phyloP scores from a whole-genome alignment of 495 filamentous ascomycete genomes.

The Tricharina praecox region DNA sequence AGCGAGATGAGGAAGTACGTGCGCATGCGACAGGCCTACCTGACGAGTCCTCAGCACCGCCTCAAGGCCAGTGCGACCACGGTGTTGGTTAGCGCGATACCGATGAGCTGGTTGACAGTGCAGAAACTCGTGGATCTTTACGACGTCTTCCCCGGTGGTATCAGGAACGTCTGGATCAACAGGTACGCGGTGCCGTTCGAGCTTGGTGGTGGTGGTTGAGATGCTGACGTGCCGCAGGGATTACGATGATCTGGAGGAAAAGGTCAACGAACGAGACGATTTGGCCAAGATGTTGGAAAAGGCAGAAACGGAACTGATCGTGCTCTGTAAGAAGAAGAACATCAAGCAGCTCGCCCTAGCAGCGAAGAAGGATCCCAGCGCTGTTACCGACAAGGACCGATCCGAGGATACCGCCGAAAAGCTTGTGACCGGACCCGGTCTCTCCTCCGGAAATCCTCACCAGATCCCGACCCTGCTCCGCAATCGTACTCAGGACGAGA shows the following conservation, averaged over 20 bases:
- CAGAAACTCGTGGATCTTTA: conserved; percentile 72
- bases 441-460: conserved; percentile 72
- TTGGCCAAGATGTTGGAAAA: conserved; percentile 58
- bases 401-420: conserved; percentile 6
- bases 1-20: conserved; percentile 80
- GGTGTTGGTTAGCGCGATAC: conserved; percentile 79
- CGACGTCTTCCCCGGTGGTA: conserved; percentile 89
- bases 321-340: conserved; percentile 58
- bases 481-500: conserved; percentile 21
- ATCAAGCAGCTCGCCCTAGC: conserved; percentile 46
- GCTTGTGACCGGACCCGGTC: conserved; percentile 36
- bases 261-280: conserved; percentile 57
- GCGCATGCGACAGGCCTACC: conserved; percentile 77
- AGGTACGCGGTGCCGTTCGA: conserved; percentile 29
- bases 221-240: conserved; percentile 31
- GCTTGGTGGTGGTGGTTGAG: neutral
- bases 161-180: conserved; percentile 94
- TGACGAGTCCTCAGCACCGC: conserved; percentile 91
- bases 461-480: conserved; percentile 35
- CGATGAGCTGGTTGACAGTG: conserved; percentile 67
- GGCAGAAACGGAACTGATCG: conserved; percentile 73
- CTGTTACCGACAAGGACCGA: conserved; percentile 5
- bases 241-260: conserved; percentile 70
- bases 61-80: conserved; percentile 92
- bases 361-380: conserved; percentile 36